These are phyloP conservation scores for Pseudocercospora eumusae DNA, from an alignment of 2,329 filamentous ascomycete species.

Conservation along the genomic window DNA sequence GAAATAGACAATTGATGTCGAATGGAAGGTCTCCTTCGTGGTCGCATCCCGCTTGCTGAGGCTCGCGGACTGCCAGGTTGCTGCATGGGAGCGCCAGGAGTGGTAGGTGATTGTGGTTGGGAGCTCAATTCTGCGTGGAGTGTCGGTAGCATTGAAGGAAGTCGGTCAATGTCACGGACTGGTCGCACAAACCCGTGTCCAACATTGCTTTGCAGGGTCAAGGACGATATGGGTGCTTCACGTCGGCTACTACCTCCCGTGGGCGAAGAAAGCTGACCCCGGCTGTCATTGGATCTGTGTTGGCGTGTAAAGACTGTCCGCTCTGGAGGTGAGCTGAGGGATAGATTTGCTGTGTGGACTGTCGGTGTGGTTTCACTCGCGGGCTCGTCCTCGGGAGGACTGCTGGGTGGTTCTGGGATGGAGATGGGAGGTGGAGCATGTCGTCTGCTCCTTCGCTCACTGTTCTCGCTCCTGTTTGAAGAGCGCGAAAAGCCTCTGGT, in stretches of 20 bases:
- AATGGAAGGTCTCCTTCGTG: slow-evolving; percentile 76
- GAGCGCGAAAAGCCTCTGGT: slow-evolving; percentile 44
- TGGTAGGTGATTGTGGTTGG: slow-evolving; percentile 90
- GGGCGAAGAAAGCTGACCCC: slow-evolving; percentile 36
- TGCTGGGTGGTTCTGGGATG: slow-evolving; percentile 60
- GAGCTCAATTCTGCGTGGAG: slow-evolving; percentile 71
- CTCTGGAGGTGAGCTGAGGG: slow-evolving; percentile 70
- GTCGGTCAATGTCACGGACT: slow-evolving; percentile 76
- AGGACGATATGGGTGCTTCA: slow-evolving; percentile 35
- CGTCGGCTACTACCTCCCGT: slow-evolving; percentile 25
- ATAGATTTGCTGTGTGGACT: slow-evolving; percentile 53
- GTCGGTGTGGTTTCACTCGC: slow-evolving; percentile 64
- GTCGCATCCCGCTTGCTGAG: slow-evolving; percentile 55
- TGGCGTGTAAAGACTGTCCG: slow-evolving; percentile 64
- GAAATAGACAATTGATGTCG: slow-evolving; percentile 84
- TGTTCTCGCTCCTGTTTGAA: slow-evolving; percentile 37
- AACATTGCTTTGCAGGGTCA: slow-evolving; percentile 36
- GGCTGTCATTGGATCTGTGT: slow-evolving; percentile 48
- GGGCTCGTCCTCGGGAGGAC: slow-evolving; percentile 53
- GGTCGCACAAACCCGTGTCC: slow-evolving; percentile 66
- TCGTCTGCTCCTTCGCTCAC: slow-evolving; percentile 58
- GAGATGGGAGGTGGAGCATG: slow-evolving; percentile 85
- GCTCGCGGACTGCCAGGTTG: slow-evolving; percentile 49
- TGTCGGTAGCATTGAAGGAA: slow-evolving; percentile 77
- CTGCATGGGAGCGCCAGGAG: slow-evolving; percentile 68